Evolutionary conservation across 2,329 filamentous ascomycete genomes (phyloP), one percentile per base, ranked within the genome.

Genomic region (Saccharata proteae): DNA sequence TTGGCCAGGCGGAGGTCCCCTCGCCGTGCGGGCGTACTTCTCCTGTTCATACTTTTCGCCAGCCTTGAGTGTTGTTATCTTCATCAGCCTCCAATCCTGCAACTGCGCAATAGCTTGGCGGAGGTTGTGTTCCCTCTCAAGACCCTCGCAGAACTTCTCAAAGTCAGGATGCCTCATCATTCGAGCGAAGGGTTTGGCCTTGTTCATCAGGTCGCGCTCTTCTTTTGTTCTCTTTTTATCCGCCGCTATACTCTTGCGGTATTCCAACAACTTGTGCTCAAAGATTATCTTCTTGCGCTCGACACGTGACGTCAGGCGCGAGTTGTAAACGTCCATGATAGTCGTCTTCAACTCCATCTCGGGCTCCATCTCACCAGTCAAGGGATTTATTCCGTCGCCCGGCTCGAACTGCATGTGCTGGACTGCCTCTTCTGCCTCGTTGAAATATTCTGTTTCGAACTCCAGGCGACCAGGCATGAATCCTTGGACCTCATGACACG

Each of bases 341-440:
- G 85, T 93, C 61, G 96, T 75, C 65, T 98, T 98, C 26, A 98
- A 70, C 41, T 94, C 86, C 69, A 93, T 93, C 55, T 98, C 90
- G 1, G 90, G 85, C 46, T 98, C 90, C 36, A 92, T 65, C 49
- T 92, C 79, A 38, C 82, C 80, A 0, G 85, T 93, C 3, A 69
- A 63, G 1, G 80, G 77, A 48, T 93, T 93, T 43, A 93, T 67
- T 35, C 90, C 90, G 57, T 94, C 88, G 16, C 90, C 90, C 0
- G 90, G 88, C 35, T 96, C 88, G 48, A 98, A 98, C 41, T 92
- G 81, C 86, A 98, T 96, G 40, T 93, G 77, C 54, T 98, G 90
- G 2, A 98, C 90, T 0, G 88, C 88, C 58, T 96, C 92, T 60
- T 98, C 90, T 1, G 90, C 90, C 48, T 98, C 90, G 48, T 98